Evolutionary conservation across 495 filamentous ascomycete genomes (phyloP).

Genomic region (Podospora fimiseda): DNA sequence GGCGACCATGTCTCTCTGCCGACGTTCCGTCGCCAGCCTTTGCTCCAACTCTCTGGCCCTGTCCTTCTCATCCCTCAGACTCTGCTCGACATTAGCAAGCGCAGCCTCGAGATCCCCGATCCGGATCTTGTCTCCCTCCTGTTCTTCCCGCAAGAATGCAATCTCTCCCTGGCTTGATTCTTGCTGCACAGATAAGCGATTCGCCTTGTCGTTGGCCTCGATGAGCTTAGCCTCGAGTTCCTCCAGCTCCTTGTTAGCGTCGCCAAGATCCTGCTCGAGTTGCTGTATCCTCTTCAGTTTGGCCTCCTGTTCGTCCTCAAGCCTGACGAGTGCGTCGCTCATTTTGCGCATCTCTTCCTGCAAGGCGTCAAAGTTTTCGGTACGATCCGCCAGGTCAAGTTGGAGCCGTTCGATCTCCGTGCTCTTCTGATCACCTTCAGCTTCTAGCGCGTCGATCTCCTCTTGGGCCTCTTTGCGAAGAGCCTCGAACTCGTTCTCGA

Average conservation of each 20-base stretch:
- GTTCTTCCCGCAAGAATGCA: conserved; percentile 90
- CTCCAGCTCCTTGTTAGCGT: conserved; percentile 71
- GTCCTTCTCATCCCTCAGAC: conserved; percentile 73
- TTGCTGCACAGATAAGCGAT: conserved; percentile 79
- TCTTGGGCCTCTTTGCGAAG: conserved; percentile 74
- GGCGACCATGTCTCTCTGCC: conserved; percentile 80
- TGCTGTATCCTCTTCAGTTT: conserved; percentile 58
- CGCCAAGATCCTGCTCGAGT: conserved; percentile 66
- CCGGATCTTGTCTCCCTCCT: conserved; percentile 95
- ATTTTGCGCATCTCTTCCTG: conserved; percentile 88
- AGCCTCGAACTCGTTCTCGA: conserved; percentile 73
- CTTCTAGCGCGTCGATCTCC: conserved; percentile 76
- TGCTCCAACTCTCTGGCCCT: conserved; percentile 71
- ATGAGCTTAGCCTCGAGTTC: conserved; percentile 66
- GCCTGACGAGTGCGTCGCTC: conserved; percentile 71
- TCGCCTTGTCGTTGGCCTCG: conserved; percentile 76
- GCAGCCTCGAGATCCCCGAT: conserved; percentile 86
- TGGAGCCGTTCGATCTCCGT: conserved; percentile 67
- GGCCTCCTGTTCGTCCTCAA: conserved; percentile 79
- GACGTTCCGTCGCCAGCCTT: conserved; percentile 67
- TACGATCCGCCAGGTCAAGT: conserved; percentile 60
- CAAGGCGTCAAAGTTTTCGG: conserved; percentile 76
- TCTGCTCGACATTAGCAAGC: conserved; percentile 64
- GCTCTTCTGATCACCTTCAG: conserved; percentile 64
- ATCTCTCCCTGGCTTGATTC: conserved; percentile 92